Base-by-base conservation (phyloP, 208 protist species). In the Porcisia deanei region DNA sequence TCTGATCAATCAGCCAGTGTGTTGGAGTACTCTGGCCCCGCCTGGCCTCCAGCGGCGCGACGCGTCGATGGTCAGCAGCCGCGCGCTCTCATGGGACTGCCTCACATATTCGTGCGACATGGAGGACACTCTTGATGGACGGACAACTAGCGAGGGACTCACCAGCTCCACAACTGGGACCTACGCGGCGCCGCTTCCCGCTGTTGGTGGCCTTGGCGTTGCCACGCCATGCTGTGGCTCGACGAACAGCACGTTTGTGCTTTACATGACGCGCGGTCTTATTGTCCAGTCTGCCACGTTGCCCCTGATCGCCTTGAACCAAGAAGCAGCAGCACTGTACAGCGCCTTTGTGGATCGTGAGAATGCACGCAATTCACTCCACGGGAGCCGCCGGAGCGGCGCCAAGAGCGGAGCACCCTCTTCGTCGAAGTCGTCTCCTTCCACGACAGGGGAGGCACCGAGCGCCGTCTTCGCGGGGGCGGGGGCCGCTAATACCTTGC, bases 241-340 rank as follows among this genome's bases (percentile, higher is more conserved):
- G 6, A 77, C 59, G 25, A 87, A 91, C 67, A 76, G 67, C 77
- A 89, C 84, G 20, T 85, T 91, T 55, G 64, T 91, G 12, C 72
- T 91, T 1, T 80, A 77, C 71, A 85, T 77, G 47, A 71, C 70
- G 49, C 74, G 75, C 4, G 74, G 73, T 6, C 1, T 76, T 1
- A 34, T 91, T 8, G 72, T 86, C 43, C 86, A 91, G 78, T 63
- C 76, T 16, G 16, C 68, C n/a, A 53, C 30, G 18, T 63, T 91
- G 75, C 79, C 82, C 0, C 63, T 91, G 12, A 16, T 37, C 12
- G 41, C 73, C 16, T 30, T 90, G 20, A 77, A 75, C 43, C 20
- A 30, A 2, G 60, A 72, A 18, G 72, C 80, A 9, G 37, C 64
- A n/a, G 22, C 47, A 1, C 72, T 81, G 20, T 60, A 55, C 25